Conservation (phyloP, 2,329 filamentous ascomycete genomes). For the Furcasterigmium sp. region DNA sequence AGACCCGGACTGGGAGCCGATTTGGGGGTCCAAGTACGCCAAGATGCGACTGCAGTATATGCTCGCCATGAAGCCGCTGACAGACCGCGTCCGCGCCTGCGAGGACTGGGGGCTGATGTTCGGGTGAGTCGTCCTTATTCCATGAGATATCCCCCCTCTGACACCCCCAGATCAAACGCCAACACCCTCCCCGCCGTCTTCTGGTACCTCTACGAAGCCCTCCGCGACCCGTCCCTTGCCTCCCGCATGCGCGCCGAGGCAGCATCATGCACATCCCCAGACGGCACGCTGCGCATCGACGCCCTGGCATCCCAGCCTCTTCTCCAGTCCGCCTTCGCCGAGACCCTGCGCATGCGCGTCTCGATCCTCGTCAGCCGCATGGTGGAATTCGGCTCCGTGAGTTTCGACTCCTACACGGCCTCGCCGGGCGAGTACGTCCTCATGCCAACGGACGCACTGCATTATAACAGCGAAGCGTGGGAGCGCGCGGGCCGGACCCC, state of each 20-base stretch:
- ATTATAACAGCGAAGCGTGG: neutral
- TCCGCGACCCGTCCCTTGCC: slow-evolving; percentile 13
- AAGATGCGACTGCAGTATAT: no score
- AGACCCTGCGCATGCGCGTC: slow-evolving; percentile 23
- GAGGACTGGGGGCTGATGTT: no score
- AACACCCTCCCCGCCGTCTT: slow-evolving; percentile 17
- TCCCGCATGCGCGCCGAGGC: neutral
- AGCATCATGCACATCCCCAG: neutral
- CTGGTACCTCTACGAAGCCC: slow-evolving; percentile 19
- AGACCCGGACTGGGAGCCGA: no score
- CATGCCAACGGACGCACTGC: slow-evolving; percentile 6
- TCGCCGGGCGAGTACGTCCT: slow-evolving; percentile 9
- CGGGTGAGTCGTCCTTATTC: no score
- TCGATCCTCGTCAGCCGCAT: slow-evolving; percentile 15
- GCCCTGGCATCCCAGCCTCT: slow-evolving; percentile 16
- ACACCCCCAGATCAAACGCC: slow-evolving; percentile 14
- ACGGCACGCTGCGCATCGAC: slow-evolving; percentile 9
- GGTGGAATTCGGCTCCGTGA: slow-evolving; percentile 13
- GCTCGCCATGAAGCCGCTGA: no score
- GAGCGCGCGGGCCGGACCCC: neutral
- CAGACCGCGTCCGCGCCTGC: no score
- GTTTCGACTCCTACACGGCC: slow-evolving; percentile 13
- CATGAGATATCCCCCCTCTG: no score
- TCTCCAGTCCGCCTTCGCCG: slow-evolving; percentile 28
- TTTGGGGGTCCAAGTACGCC: no score